These are phyloP conservation scores for Cyathus striatus DNA, from an alignment of 768 basidiomycete genomes.

Conservation along the genomic window DNA sequence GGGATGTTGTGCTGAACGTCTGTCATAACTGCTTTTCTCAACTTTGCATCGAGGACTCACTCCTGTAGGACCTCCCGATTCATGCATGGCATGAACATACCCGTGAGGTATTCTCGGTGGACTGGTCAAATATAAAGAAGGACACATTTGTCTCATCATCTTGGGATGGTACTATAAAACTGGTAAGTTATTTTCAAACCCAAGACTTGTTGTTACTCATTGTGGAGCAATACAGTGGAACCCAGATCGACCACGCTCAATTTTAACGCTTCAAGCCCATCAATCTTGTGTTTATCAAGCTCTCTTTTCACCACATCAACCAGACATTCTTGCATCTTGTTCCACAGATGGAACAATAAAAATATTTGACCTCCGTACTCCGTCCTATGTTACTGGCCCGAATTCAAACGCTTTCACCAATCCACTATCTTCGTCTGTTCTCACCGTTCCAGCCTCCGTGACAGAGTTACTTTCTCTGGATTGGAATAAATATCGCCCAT, in stretches of 20 bases:
- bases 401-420: constrained; percentile 54
- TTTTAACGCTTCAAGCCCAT: constrained; percentile 82
- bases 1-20: constrained; percentile 88
- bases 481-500: constrained; percentile 90
- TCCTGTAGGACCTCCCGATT: constrained; percentile 76
- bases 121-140: constrained; percentile 94
- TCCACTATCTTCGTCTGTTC: constrained; percentile 63
- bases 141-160: constrained; percentile 82
- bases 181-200: constrained; percentile 49
- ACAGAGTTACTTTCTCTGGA: constrained; percentile 80
- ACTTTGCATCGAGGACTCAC: constrained; percentile 12
- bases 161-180: constrained; percentile 89
- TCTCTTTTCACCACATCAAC: constrained; percentile 88
- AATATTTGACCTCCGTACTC: constrained; percentile 76
- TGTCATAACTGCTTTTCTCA: constrained; percentile 7
- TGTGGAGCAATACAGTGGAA: constrained; percentile 72
- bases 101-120: constrained; percentile 87
- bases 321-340: constrained; percentile 75
- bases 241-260: constrained; percentile 73
- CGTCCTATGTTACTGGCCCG: constrained; percentile 51
- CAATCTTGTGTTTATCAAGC: constrained; percentile 84
- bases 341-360: constrained; percentile 84
- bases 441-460: constrained; percentile 74
- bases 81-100: constrained; percentile 93
- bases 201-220: constrained; percentile 2